phyloP scores from a whole-genome alignment of 352 stramenopile genomes.

The Blastocystis sp. region DNA sequence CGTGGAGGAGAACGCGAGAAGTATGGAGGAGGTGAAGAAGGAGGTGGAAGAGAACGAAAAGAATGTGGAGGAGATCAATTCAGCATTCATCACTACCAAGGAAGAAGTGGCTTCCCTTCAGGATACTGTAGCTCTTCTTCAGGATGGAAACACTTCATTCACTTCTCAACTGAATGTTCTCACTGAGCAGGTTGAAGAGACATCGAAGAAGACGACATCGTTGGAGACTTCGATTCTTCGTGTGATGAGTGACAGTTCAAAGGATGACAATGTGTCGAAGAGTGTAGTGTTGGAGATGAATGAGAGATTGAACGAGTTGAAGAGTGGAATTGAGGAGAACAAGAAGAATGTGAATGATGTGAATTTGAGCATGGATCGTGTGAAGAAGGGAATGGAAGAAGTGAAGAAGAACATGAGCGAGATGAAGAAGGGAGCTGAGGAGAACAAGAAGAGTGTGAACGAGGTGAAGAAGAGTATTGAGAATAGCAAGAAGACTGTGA shows the following conservation, averaged over 20 bases:
- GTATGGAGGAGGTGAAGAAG: background rate
- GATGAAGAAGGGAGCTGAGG: background rate
- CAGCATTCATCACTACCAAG: background rate
- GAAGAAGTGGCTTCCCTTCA: background rate
- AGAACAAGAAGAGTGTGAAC: constrained; percentile 1
- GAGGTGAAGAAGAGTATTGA: constrained; percentile 5
- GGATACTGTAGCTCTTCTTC: background rate
- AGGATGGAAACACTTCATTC: background rate
- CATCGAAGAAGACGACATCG: background rate
- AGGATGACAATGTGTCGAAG: background rate
- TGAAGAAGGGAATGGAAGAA: background rate
- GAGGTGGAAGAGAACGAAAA: background rate
- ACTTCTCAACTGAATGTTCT: background rate
- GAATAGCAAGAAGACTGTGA: background rate
- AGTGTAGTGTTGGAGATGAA: background rate
- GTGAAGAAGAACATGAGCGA: background rate
- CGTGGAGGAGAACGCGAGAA: background rate
- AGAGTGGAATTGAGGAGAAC: background rate
- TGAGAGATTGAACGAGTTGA: background rate
- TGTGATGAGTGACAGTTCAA: background rate
- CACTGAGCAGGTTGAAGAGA: background rate
- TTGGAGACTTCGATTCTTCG: background rate
- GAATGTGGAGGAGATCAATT: background rate
- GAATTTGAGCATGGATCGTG: background rate
- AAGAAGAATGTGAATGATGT: background rate